Conservation (phyloP, 2,329 filamentous ascomycete species). For the Penicillium sp. region DNA sequence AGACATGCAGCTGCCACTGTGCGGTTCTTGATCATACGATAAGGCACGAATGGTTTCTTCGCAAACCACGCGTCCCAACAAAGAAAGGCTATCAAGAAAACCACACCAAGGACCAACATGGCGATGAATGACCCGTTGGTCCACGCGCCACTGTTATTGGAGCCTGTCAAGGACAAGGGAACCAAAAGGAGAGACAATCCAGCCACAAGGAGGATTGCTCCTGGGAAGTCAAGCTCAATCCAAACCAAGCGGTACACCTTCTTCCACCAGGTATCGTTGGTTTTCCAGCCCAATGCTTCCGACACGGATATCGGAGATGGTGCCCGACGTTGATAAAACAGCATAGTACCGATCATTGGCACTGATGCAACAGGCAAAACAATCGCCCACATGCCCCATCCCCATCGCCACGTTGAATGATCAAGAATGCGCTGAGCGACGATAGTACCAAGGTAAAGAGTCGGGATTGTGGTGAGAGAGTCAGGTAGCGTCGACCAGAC, state of each 20-base stretch:
- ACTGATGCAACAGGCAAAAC: conserved; percentile 37
- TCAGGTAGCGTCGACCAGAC: conserved; percentile 60
- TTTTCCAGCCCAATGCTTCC: conserved; percentile 1
- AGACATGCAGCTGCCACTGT: conserved; percentile 44
- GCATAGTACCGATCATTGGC: conserved; percentile 35
- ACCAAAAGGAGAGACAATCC: conserved; percentile 39
- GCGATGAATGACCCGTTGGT: conserved; percentile 37
- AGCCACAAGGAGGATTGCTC: conserved; percentile 33
- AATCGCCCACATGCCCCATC: conserved; percentile 45
- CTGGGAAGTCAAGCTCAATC: conserved; percentile 36
- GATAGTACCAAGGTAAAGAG: conserved; percentile 57
- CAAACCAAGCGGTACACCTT: conserved; percentile 20
- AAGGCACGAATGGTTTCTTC: conserved; percentile 41
- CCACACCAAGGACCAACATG: conserved; percentile 36
- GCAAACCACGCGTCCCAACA: conserved; percentile 43
- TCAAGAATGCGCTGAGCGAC: conserved; percentile 38
- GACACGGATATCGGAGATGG: neutral
- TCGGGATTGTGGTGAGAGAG: conserved; percentile 48
- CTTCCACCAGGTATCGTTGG: conserved; percentile 16
- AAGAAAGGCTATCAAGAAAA: conserved; percentile 28
- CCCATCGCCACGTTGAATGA: conserved; percentile 45
- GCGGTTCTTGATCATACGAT: conserved; percentile 38
- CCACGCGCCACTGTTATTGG: conserved; percentile 29
- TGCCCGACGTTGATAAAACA: conserved; percentile 33
- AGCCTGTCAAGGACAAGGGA: conserved; percentile 41